These are phyloP conservation scores for Plantago ovata DNA, from an alignment of 257 asterid species.

Conservation along the genomic window DNA sequence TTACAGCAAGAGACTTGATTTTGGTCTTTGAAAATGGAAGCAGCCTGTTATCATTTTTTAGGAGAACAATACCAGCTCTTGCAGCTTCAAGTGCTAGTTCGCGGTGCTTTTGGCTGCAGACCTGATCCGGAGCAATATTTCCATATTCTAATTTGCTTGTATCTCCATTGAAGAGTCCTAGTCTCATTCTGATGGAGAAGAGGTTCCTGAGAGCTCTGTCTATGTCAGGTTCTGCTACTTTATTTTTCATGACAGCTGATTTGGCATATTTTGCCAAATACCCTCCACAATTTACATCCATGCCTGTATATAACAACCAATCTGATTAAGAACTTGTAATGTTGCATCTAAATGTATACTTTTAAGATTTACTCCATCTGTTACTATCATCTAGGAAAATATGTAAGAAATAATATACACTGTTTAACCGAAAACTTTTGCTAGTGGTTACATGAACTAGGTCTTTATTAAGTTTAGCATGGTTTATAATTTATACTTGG, in stretches of 20 bases:
- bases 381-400: neutral
- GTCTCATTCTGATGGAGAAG: slow-evolving; percentile 58
- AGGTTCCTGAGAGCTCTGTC: slow-evolving; percentile 69
- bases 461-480: no score
- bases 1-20: slow-evolving; percentile 43
- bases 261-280: slow-evolving; percentile 38
- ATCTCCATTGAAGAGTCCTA: slow-evolving; percentile 59
- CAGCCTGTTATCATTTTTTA: slow-evolving; percentile 44
- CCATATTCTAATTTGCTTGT: slow-evolving; percentile 42
- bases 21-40: slow-evolving; percentile 53
- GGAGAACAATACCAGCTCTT: slow-evolving; percentile 58
- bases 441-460: no score
- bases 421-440: neutral
- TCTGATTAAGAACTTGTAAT: neutral
- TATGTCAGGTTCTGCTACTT: slow-evolving; percentile 39
- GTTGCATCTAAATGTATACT: slow-evolving; percentile 11
- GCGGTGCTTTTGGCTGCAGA: slow-evolving; percentile 53
- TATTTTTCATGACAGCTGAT: slow-evolving; percentile 45
- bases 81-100: slow-evolving; percentile 62
- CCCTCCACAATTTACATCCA: slow-evolving; percentile 70
- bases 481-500: no score
- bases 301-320: slow-evolving; percentile 32
- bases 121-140: slow-evolving; percentile 26
- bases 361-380: neutral
- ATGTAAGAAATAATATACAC: neutral